phyloP scores from a whole-genome alignment of 805 yeast species.

The Ogataea parapolymorpha region DNA sequence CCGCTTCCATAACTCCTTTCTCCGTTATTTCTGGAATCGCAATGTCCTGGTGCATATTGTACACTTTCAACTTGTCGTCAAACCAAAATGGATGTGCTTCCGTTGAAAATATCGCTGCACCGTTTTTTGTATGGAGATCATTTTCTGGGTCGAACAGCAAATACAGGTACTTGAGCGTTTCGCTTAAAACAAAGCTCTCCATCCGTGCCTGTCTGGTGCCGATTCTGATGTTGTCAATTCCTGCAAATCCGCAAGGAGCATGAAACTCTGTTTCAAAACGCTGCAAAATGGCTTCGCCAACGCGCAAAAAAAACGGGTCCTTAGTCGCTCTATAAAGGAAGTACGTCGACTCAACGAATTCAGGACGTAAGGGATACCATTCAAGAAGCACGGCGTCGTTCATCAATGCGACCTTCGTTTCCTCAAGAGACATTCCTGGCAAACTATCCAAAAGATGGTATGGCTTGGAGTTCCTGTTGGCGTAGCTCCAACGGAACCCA shows the following conservation, averaged over 20 bases:
- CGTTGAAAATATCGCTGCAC: conserved; percentile 61
- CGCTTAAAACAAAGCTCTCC: conserved; percentile 90
- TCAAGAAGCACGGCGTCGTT: conserved; percentile 53
- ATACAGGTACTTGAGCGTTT: conserved; percentile 56
- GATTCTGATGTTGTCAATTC: conserved; percentile 62
- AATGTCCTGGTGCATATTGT: conserved; percentile 26
- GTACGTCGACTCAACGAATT: conserved; percentile 85
- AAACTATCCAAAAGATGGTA: conserved; percentile 21
- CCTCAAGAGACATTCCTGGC: conserved; percentile 19
- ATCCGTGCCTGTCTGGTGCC: conserved; percentile 71
- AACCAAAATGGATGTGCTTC: conserved; percentile 93
- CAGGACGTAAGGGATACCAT: conserved; percentile 94
- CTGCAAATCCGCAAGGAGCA: conserved; percentile 77
- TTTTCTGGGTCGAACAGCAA: conserved; percentile 66
- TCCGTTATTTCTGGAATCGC: conserved; percentile 11
- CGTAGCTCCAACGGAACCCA: conserved; percentile 21
- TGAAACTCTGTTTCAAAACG: conserved; percentile 51
- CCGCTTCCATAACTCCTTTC: neutral
- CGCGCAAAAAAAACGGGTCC: conserved; percentile 77
- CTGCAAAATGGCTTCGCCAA: conserved; percentile 64
- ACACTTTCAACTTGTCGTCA: conserved; percentile 32
- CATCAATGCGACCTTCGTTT: conserved; percentile 25
- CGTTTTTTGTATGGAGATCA: conserved; percentile 38
- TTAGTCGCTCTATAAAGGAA: conserved; percentile 77
- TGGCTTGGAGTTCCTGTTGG: conserved; percentile 10